Conservation (phyloP, 805 yeast genomes). For the Monosporozyma yasuniensis region DNA sequence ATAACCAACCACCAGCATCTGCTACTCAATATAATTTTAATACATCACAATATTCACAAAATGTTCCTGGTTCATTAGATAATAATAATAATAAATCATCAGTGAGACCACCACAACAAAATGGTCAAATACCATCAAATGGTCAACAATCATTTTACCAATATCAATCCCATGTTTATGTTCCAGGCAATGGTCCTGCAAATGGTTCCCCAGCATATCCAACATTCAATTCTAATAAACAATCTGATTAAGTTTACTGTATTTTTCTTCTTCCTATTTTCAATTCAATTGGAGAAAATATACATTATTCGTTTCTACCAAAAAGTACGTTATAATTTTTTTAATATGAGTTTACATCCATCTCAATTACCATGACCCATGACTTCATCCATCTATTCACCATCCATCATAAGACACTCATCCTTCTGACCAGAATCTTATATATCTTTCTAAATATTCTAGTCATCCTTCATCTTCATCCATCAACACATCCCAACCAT, state of each 20-base stretch:
- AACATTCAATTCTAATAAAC: neutral
- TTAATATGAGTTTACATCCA: too few relatives aligned
- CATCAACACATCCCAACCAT: neutral
- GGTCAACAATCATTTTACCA: slow-evolving; percentile 1
- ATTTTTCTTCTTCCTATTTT: neutral
- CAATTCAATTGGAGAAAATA: too few relatives aligned
- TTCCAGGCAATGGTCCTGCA: neutral
- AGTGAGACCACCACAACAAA: slow-evolving; percentile 50
- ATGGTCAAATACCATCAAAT: neutral
- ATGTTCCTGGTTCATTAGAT: neutral
- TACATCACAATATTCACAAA: neutral
- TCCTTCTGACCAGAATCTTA: neutral
- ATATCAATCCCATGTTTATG: slow-evolving; percentile 2
- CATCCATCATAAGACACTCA: neutral
- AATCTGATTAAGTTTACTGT: neutral
- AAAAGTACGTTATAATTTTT: too few relatives aligned
- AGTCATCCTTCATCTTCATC: neutral
- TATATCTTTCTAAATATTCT: neutral
- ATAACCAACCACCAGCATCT: slow-evolving; percentile 70
- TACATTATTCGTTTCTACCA: too few relatives aligned
- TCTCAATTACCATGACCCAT: too few relatives aligned
- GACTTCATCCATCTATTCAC: too few relatives aligned
- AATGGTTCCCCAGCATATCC: slow-evolving; percentile 1
- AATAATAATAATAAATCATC: too few relatives aligned
- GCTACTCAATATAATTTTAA: neutral